These are phyloP conservation scores for Candolleomyces aberdarensis DNA, from an alignment of 768 basidiomycete species.

Conservation along the genomic window DNA sequence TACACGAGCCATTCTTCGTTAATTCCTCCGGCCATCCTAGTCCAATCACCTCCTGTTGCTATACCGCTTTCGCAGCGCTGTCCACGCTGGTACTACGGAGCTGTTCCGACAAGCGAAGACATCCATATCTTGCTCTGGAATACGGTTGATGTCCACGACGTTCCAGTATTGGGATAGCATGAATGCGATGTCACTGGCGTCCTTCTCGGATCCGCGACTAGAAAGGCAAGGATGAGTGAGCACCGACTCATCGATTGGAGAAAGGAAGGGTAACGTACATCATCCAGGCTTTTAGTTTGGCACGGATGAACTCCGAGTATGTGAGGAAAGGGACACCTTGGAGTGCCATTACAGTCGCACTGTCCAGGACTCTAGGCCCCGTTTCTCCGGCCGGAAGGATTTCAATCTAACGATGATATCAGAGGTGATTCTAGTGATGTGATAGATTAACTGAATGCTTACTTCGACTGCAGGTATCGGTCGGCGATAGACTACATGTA, in stretches of 20 bases:
- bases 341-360: conserved; percentile 62
- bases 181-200: conserved; percentile 76
- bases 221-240: conserved; percentile 13
- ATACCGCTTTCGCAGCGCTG: conserved; percentile 71
- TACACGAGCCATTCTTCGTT: neutral
- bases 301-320: conserved; percentile 82
- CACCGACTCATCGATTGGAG: conserved; percentile 11
- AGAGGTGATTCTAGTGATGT: conserved; percentile 1
- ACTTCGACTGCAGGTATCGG: conserved; percentile 79
- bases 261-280: conserved; percentile 48
- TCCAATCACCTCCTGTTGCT: conserved; percentile 39
- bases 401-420: conserved; percentile 56
- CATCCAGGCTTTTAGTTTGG: conserved; percentile 80
- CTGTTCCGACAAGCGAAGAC: conserved; percentile 61
- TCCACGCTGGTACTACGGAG: conserved; percentile 69
- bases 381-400: conserved; percentile 79
- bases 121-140: conserved; percentile 84
- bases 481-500: conserved; percentile 74
- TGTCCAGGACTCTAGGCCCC: conserved; percentile 72
- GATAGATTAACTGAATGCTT: conserved; percentile 21
- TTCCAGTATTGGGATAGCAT: conserved; percentile 76
- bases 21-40: neutral
- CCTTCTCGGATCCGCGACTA: conserved; percentile 68
- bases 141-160: conserved; percentile 79
- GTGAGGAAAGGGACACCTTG: conserved; percentile 77